phyloP scores from a whole-genome alignment of 2,329 filamentous ascomycete genomes.

The Anisogramma anomala region DNA sequence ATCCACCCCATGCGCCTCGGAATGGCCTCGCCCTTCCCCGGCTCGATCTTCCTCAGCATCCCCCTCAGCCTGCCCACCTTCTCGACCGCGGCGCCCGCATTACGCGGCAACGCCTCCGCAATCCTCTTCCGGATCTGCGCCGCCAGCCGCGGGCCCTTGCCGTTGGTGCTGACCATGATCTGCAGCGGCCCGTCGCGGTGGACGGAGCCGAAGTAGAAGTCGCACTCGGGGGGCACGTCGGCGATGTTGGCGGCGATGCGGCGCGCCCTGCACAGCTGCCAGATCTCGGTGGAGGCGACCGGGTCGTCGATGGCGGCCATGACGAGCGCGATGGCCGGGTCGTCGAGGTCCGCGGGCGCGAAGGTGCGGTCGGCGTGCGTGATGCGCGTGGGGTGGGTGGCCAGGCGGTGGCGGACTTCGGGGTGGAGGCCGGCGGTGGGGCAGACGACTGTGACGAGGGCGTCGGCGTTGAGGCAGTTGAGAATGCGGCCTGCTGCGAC shows the following conservation, averaged over 20 bases:
- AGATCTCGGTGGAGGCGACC: slow-evolving; percentile 77
- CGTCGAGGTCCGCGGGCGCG: slow-evolving; percentile 73
- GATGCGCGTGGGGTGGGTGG: slow-evolving; percentile 52
- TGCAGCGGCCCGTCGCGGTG: slow-evolving; percentile 92
- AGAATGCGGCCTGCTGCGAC: slow-evolving; percentile 91
- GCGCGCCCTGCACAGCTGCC: slow-evolving; percentile 80
- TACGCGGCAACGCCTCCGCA: slow-evolving; percentile 60
- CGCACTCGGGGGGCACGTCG: slow-evolving; percentile 91
- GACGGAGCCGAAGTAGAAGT: slow-evolving; percentile 96
- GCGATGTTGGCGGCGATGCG: slow-evolving; percentile 89
- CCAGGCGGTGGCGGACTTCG: slow-evolving; percentile 75
- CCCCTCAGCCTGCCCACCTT: slow-evolving; percentile 69
- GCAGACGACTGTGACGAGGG: slow-evolving; percentile 74
- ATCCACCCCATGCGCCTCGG: slow-evolving; percentile 93
- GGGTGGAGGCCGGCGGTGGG: slow-evolving; percentile 71
- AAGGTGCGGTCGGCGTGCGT: slow-evolving; percentile 75
- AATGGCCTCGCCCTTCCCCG: slow-evolving; percentile 53
- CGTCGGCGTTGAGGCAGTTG: slow-evolving; percentile 89
- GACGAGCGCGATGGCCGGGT: slow-evolving; percentile 78
- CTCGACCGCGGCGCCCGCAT: slow-evolving; percentile 75
- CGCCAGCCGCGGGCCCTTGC: slow-evolving; percentile 84
- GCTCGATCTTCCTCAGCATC: slow-evolving; percentile 68
- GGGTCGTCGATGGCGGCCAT: slow-evolving; percentile 90
- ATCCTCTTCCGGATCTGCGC: slow-evolving; percentile 78
- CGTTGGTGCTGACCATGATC: slow-evolving; percentile 98